Base-by-base conservation (phyloP, 768 basidiomycete species). In the Pisolithus marmoratus region DNA sequence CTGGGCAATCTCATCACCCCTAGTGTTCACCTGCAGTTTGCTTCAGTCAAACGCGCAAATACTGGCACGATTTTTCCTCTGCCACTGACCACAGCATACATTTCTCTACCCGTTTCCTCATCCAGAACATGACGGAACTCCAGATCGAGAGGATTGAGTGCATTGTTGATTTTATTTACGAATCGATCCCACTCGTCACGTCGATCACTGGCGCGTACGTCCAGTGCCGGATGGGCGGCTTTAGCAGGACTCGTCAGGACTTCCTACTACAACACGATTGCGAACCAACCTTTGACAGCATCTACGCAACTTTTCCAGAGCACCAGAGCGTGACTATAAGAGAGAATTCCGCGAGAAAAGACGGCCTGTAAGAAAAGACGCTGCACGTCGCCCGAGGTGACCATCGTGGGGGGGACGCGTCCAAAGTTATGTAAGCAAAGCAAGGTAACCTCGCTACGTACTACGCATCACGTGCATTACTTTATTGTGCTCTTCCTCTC, bases 1-100 rank as follows among this genome's bases (percentile, higher is more conserved):
- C 63, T 91, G 90, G 0, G 92, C 86, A 31, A 93, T 76, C 49
- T 84, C 84, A 60, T 94, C 92, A 17, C 82, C 84, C 55, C 83
- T 88, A 8, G 77, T 72, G 62, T 94, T 95, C 42, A 90, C 83
- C 91, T 94, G 50, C 3, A 44, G 36, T 8, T 17, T 26, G 5
- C 14, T 19, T 42, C n/a, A 45, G 42, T n/a, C 14, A 20, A 17
- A 27, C 47, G 36, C 15, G 24, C 2, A 48, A 49, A 15, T 40
- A 52, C 11, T 27, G 24, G 23, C 5, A 31, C 26, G 26, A 40
- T 17, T 15, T 12, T 45, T 19, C 4, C n/a, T 45, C n/a, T 29
- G 15, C 5, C 23, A 67, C 84, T 56, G 57, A 92, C 91, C 60
- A 94, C 64, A 8, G 82, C 81, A 56, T 82, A 89, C 70, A 83